A percentile compares a stretch with the other conserved stretches of the same genome.
Evolutionary conservation across 352 stramenopile genomes (phyloP).

Genomic region (Pythium biforme): DNA sequence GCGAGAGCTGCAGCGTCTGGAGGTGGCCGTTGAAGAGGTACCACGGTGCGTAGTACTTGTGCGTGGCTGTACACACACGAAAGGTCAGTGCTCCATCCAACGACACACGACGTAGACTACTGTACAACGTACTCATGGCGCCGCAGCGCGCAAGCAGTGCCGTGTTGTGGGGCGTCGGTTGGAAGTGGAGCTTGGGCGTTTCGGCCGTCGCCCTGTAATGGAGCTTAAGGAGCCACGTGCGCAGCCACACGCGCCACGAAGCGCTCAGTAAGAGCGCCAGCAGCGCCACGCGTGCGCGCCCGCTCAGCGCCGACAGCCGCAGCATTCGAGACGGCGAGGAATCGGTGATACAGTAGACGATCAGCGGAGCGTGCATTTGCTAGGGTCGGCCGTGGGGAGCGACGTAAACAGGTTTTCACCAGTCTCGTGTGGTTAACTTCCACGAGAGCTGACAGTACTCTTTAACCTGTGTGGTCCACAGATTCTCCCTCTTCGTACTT

Average conservation of each 20-base stretch:
- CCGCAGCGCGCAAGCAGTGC: conserved; percentile 36
- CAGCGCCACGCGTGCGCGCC: conserved; percentile 8
- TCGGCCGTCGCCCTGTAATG: conserved; percentile 45
- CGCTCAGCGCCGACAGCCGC: neutral
- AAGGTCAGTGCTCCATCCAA: neutral
- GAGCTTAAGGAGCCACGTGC: conserved; percentile 18
- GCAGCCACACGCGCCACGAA: conserved; percentile 17
- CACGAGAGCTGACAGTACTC: neutral
- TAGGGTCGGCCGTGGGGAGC: too few relatives aligned
- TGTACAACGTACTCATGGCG: conserved; percentile 42
- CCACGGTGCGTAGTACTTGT: conserved; percentile 58
- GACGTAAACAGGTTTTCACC: conserved; percentile 15
- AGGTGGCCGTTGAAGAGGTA: conserved; percentile 69
- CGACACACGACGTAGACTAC: too few relatives aligned
- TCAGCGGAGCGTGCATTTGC: neutral
- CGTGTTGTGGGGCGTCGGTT: conserved; percentile 34
- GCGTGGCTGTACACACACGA: neutral
- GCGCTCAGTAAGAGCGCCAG: conserved; percentile 11
- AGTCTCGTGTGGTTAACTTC: conserved; percentile 11
- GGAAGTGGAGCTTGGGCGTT: conserved; percentile 42
- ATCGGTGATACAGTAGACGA: neutral
- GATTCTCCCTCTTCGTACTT: conserved; percentile 17
- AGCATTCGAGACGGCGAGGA: neutral
- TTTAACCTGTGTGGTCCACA: conserved; percentile 14
- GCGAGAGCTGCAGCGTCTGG: conserved; percentile 55